A percentile compares a stretch with the other conserved stretches of the same genome.
These are phyloP conservation scores for Scolecobasidium constrictum DNA, from an alignment of 2,329 filamentous ascomycete genomes.

Conservation along the genomic window DNA sequence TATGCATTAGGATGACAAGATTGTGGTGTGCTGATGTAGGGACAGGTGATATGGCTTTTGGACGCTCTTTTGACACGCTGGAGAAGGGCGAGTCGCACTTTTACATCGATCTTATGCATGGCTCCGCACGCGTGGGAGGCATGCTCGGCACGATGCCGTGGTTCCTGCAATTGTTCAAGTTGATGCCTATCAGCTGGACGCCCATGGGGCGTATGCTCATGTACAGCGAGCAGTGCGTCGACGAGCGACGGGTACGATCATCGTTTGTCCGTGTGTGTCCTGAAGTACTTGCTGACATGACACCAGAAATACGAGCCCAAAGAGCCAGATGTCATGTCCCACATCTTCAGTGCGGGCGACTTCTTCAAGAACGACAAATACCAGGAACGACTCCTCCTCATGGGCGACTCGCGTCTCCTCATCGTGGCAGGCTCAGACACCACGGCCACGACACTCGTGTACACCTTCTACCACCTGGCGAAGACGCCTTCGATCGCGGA, in stretches of 20 bases:
- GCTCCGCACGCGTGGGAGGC: not conserved
- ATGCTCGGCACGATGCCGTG: constrained; percentile 4
- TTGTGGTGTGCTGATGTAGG: not conserved
- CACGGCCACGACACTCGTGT: not conserved
- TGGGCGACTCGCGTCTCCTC: constrained; percentile 3
- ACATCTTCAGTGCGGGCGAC: not conserved
- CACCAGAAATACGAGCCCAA: not conserved
- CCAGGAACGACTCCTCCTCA: not conserved
- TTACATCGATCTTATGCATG: constrained; percentile 11
- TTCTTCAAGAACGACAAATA: not conserved
- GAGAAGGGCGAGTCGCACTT: constrained; percentile 11
- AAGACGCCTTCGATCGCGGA: constrained; percentile 13
- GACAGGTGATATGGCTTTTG: constrained; percentile 11
- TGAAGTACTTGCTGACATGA: not conserved
- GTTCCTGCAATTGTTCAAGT: not conserved
- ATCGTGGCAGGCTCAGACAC: not conserved
- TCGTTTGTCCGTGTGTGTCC: too few relatives aligned
- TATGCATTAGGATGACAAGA: not conserved
- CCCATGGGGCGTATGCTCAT: not conserved
- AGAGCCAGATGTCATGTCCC: not conserved
- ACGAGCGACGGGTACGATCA: constrained; percentile 11
- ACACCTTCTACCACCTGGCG: not conserved
- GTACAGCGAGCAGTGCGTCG: constrained; percentile 10
- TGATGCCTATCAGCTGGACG: not conserved
- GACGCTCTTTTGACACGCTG: constrained; percentile 13